Evolutionary conservation across 441 rosid genomes (phyloP).

Genomic region (Brassica balearica): DNA sequence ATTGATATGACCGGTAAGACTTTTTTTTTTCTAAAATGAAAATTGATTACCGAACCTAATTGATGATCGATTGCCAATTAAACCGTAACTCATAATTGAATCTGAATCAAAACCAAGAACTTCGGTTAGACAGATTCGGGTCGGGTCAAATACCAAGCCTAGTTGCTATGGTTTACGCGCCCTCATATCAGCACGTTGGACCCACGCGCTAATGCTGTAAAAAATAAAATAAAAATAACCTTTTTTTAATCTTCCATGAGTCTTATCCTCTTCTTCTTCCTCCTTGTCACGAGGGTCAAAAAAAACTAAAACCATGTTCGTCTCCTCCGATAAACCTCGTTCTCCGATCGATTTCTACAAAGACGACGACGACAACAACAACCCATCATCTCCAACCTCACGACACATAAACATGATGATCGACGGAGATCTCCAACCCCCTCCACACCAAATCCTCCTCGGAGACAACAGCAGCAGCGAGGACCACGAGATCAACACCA

Average conservation of each 20-base stretch:
- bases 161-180: too few relatives aligned
- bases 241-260: neutral
- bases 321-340: constrained; percentile 45
- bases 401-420: constrained; percentile 3
- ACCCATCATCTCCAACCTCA: neutral
- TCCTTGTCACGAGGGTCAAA: neutral
- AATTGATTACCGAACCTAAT: too few relatives aligned
- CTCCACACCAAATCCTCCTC: constrained; percentile 1
- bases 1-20: too few relatives aligned
- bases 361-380: neutral
- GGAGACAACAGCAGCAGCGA: constrained; percentile 3
- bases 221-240: too few relatives aligned
- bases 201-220: too few relatives aligned
- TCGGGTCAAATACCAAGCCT: too few relatives aligned
- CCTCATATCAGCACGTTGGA: too few relatives aligned
- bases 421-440: neutral
- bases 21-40: too few relatives aligned
- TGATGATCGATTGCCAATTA: too few relatives aligned
- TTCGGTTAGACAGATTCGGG: too few relatives aligned
- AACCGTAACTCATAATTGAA: too few relatives aligned
- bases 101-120: too few relatives aligned
- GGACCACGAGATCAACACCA: constrained; percentile 40
- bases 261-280: neutral
- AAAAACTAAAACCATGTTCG: constrained; percentile 5
- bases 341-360: constrained; percentile 7